Conservation (phyloP, 2,329 filamentous ascomycete genomes). For the Parastagonospora avenae region DNA sequence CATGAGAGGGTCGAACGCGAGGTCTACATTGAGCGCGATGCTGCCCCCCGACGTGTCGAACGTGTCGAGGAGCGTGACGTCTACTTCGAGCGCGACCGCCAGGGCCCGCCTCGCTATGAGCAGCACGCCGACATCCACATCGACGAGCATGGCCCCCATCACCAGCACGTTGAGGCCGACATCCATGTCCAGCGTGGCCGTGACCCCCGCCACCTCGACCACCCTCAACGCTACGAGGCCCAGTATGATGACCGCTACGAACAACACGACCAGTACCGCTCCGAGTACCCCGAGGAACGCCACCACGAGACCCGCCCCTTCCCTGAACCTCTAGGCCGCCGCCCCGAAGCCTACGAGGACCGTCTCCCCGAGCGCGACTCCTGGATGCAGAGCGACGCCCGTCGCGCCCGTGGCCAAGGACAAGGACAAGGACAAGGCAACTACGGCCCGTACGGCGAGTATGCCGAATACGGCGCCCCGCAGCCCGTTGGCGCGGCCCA, state of each 20-base stretch:
- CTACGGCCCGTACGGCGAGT: conserved; percentile 28
- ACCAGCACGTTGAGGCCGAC: conserved; percentile 31
- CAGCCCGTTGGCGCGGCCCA: conserved; percentile 35
- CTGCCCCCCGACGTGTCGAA: conserved; percentile 14
- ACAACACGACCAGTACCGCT: conserved; percentile 23
- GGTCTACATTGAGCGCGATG: conserved; percentile 35
- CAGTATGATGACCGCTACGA: conserved; percentile 15
- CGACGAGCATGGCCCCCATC: conserved; percentile 24
- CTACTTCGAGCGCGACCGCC: conserved; percentile 32
- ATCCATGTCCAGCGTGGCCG: conserved; percentile 6
- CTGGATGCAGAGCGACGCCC: conserved; percentile 38
- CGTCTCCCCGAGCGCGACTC: conserved; percentile 43
- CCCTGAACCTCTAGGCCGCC: conserved; percentile 34
- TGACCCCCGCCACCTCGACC: conserved; percentile 17
- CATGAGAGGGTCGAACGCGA: conserved; percentile 37
- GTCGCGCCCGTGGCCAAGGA: conserved; percentile 9
- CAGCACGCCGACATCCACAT: conserved; percentile 32
- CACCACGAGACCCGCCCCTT: conserved; percentile 13
- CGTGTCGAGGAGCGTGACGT: conserved; percentile 37
- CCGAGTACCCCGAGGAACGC: conserved; percentile 22
- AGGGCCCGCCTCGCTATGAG: conserved; percentile 22
- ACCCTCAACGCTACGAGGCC: conserved; percentile 25
- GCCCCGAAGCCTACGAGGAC: conserved; percentile 43
- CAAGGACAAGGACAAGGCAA: conserved; percentile 4
- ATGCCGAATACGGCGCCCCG: conserved; percentile 39